Evolutionary conservation across 2,329 filamentous ascomycete species (phyloP), one percentile per base, ranked within the genome.

Genomic region (Alternaria rosae): DNA sequence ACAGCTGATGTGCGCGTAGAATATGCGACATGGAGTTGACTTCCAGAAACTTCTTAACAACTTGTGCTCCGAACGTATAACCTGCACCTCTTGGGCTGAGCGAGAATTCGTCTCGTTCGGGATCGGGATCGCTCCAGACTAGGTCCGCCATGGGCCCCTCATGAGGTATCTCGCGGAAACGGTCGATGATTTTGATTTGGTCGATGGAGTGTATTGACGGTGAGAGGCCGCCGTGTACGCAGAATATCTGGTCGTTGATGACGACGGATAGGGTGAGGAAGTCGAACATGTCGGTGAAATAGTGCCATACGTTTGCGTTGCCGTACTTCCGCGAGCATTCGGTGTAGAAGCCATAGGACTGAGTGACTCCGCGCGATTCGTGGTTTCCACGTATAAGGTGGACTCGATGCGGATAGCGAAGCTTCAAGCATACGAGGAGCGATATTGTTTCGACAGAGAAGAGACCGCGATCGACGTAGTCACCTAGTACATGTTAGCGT

Each of bases 271-370:
- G 85, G 8, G 94, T 98, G 67, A 99, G 85, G 80, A 97, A 99
- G 82, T 99, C 95, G 81, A 99, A 99, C 94, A 99, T 98, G 82
- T 99, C 95, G 69, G 95, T 99, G 78, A 99, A 99, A 80, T 98
- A 95, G 81, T 99, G 95, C 95, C 95, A 99, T 21, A 99, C 95
- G 74, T 95, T 97, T 67, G 95, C 93, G 77, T 97, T 98, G 78
- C 95, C 95, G 81, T 99, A 99, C 82, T 99, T 99, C 70, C 95
- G 91, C 20, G 92, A 93, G 81, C 95, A 99, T 79, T 99, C 95
- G 21, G 95, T 98, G 79, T 99, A 99, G 83, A 99, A 99, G 59
- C 95, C 95, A 81, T 99, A 99, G 26, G 94, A 98, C 81, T 99
- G 95, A 11, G 95, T 99, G 56, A 99, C 95, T 74, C 95, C 95